Conservation (phyloP, 2,329 filamentous ascomycete species). For the Ceratocystis cacaofunesta region DNA sequence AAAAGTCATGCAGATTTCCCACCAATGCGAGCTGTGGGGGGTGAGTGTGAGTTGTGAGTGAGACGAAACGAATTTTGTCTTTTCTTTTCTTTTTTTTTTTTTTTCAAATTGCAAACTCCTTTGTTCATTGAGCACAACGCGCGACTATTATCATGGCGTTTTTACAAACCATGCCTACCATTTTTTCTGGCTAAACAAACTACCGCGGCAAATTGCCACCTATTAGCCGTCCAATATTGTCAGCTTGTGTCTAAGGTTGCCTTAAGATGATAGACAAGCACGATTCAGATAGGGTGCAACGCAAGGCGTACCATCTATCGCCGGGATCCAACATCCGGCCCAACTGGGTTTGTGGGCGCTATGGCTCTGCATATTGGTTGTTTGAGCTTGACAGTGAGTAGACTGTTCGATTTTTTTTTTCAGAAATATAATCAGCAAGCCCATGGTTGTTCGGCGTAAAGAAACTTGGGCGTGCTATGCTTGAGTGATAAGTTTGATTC, state of each 20-base stretch:
- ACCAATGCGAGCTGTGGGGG: background rate
- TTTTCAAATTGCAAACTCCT: no score
- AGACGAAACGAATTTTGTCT: background rate
- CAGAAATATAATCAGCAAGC: no score
- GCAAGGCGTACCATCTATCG: background rate
- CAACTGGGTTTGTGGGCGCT: background rate
- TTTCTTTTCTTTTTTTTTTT: no score
- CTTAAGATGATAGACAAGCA: background rate
- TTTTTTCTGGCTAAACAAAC: background rate
- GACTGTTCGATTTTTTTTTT: background rate
- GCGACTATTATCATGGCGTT: no score
- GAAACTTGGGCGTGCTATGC: background rate
- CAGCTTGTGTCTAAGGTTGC: background rate
- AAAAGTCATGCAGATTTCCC: background rate
- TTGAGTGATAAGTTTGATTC: background rate
- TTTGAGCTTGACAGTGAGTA: background rate
- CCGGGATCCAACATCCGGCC: background rate
- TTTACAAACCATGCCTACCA: no score
- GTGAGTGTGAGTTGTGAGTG: background rate
- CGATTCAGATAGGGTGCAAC: background rate
- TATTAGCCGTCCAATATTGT: background rate
- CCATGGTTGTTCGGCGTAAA: background rate
- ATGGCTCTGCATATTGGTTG: background rate
- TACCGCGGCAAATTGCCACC: background rate
- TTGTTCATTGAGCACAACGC: no score